Evolutionary conservation across 2,329 filamentous ascomycete species (phyloP), one percentile per base, ranked within the genome.

Genomic region (Aspergillus neotritici): DNA sequence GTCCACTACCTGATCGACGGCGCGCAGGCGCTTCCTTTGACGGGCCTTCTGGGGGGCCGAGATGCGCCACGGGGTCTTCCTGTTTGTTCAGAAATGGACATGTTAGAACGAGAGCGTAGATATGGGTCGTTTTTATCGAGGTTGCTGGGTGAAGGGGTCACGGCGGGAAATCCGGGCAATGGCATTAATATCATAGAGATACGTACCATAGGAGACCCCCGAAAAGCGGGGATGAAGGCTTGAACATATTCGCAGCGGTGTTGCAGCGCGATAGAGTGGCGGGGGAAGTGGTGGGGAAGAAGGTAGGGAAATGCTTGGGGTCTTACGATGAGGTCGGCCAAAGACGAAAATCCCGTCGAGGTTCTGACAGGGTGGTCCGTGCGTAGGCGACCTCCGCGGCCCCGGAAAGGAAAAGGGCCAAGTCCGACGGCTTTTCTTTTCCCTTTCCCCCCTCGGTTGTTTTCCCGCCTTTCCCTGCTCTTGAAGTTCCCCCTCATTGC

Each of bases 61-160:
- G 62, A 98, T 81, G 49, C 93, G 84, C 90, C 90, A 98, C 56
- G 93, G 93, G 59, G 86, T 89, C 81, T 98, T 98, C 93, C 87
- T 82, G 57, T 55, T 75, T 40, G 30, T 37, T 32, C 25, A 46
- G 9, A 25, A 25, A 25, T 25, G 21, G 21, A 8, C 3, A 25
- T 2, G 7, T 25, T 28, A 34, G 43, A 51, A 42, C 45, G 43
- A 45, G 30, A 44, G 41, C 46, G 44, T 57, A 47, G 57, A 53
- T 21, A 25, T 34, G 14, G 15, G 17, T 30, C 10, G 10, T 13
- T 11, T 11, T 33, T 31, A 31, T 16, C 21, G 21, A 25, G 14
- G 28, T 16, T 14, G 43, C 30, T 16, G 15, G 13, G 56, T 45
- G 51, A 47, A 41, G 37, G 12, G 28, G 14, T 32, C 7, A 7